Base-by-base conservation (phyloP, 495 filamentous ascomycete genomes). In the Hypoxylon fuscum region DNA sequence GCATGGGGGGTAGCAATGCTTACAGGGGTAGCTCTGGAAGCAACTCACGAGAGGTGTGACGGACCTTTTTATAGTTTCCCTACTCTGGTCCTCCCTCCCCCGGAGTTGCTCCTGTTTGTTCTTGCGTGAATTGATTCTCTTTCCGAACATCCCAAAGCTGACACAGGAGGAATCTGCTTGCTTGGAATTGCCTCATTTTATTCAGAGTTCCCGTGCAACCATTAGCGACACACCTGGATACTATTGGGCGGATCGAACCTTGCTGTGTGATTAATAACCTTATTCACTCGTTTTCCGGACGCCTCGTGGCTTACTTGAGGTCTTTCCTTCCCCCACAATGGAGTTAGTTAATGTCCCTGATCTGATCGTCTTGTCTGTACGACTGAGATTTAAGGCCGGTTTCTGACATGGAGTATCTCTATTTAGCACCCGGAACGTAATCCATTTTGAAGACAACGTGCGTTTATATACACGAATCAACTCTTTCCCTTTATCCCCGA, bases 381-480 rank as follows among this genome's bases (percentile, higher is more conserved):
- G 14, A 65, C 62, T 47, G 21, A 21, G n/a, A 34, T 34, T 64
- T 27, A 29, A 58, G 45, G 44, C 44, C 35, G 40, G 34, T 12
- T 55, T 42, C 63, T 66, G 18, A 66, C 56, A 50, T 44, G 57
- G 63, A 38, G 8, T 43, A n/a, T 34, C 15, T 22, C 27, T 64
- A 47, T 57, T 53, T 61, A 66, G 63, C 40, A 66, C 63, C 47
- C 63, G 63, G 40, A 66, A 66, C 50, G 34, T 61, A 42, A 66
- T 66, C 27, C 63, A 66, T 42, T 66, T 66, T 11, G 63, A 66
- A 37, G 52, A 66, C 47, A 61, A 61, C 42, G 63, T 66, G 37
- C 52, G 63, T 61, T 32, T 32, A n/a, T 55, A 22, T 25, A 18
- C 22, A 49, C 44, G 32, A 55, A 40, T 22, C 40, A 42, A 20